These are phyloP conservation scores for Diplodia corticola DNA, from an alignment of 2,329 filamentous ascomycete genomes.

Conservation along the genomic window DNA sequence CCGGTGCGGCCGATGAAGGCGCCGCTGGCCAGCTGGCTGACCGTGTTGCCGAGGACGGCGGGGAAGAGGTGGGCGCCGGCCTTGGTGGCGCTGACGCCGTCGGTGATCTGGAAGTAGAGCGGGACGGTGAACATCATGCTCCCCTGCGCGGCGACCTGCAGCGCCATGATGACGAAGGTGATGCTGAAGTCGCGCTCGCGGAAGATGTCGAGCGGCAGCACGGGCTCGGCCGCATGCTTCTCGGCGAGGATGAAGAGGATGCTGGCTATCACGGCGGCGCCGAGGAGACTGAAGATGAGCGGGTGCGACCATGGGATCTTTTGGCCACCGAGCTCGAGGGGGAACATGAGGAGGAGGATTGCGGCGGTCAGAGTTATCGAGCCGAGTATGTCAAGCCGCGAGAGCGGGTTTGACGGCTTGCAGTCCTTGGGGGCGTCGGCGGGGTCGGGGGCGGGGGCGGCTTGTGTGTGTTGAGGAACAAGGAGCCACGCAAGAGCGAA, in stretches of 20 bases:
- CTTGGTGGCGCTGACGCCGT: slow-evolving; percentile 56
- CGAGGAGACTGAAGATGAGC: slow-evolving; percentile 37
- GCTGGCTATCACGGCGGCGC: slow-evolving; percentile 31
- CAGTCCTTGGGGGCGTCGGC: neutral
- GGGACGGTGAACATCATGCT: slow-evolving; percentile 66
- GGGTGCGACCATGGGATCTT: slow-evolving; percentile 38
- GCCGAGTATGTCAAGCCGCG: slow-evolving; percentile 61
- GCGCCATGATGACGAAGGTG: slow-evolving; percentile 53
- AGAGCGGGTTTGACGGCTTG: slow-evolving; percentile 38
- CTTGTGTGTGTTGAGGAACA: slow-evolving; percentile 24
- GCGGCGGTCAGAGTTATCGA: slow-evolving; percentile 48
- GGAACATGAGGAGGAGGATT: slow-evolving; percentile 48
- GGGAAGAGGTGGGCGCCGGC: slow-evolving; percentile 66
- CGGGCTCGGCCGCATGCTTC: slow-evolving; percentile 53
- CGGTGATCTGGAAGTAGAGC: slow-evolving; percentile 68
- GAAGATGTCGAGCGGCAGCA: slow-evolving; percentile 60
- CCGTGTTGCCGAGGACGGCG: slow-evolving; percentile 65
- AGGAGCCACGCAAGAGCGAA: slow-evolving; percentile 47
- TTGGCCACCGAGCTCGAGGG: slow-evolving; percentile 52
- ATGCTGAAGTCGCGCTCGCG: slow-evolving; percentile 54
- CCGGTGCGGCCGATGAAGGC: slow-evolving; percentile 52
- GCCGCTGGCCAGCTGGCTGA: slow-evolving; percentile 63
- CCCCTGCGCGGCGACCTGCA: slow-evolving; percentile 60
- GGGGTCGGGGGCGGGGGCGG: neutral
- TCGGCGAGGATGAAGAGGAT: slow-evolving; percentile 39